Percentiles rank a stretch among this genome's conserved stretches.
phyloP scores from a whole-genome alignment of 1,139 yeast species.

The Saccharomyces hybrid region DNA sequence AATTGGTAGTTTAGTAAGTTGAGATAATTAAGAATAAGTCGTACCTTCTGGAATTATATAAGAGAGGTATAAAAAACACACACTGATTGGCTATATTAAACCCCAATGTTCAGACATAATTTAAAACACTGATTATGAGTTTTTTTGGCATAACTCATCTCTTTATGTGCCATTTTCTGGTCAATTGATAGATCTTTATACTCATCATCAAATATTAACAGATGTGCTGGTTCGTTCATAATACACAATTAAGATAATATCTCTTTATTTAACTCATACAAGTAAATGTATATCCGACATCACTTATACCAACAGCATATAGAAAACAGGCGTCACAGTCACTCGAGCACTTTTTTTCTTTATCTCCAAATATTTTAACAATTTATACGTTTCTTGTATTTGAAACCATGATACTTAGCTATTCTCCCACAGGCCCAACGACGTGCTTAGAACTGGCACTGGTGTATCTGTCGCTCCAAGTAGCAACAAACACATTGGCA shows the following conservation, averaged over 20 bases:
- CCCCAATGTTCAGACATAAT: not conserved
- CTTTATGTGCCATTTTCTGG: not conserved
- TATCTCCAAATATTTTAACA: not conserved
- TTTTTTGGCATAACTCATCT: not conserved
- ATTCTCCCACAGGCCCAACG: not conserved
- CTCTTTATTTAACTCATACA: not conserved
- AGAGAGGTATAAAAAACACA: not conserved
- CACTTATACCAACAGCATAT: not conserved
- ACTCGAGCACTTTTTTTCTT: not conserved
- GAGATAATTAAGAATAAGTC: not conserved
- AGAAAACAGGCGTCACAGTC: not conserved
- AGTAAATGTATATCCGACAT: not conserved
- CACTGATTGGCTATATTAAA: not conserved
- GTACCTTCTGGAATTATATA: no score
- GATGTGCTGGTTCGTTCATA: not conserved
- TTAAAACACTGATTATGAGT: not conserved
- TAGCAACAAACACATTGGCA: not conserved
- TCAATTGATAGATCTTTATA: not conserved
- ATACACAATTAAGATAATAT: not conserved
- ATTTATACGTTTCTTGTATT: not conserved
- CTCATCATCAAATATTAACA: not conserved
- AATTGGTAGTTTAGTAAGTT: not conserved
- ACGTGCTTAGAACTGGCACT: not conserved
- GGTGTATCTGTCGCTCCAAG: not conserved
- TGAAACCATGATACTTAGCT: not conserved